phyloP scores from a whole-genome alignment of 345 rosid genomes.

The Brassica cretica region DNA sequence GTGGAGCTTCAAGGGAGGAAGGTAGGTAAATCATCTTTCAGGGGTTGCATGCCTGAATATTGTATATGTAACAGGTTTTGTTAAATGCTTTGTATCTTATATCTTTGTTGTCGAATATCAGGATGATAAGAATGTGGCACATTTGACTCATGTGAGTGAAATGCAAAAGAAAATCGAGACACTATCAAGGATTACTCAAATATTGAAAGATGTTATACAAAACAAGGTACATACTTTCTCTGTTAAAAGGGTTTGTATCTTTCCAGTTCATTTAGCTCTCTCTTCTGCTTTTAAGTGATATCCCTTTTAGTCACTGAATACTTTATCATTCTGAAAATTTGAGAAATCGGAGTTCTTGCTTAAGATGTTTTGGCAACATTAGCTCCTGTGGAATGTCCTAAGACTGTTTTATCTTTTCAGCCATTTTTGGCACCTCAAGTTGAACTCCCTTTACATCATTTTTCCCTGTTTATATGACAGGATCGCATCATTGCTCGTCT shows the following conservation, averaged over 20 bases:
- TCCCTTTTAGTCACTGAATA: not conserved
- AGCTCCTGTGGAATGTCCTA: not conserved
- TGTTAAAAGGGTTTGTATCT: not conserved
- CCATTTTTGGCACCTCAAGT: not conserved
- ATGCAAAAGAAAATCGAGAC: slow-evolving; percentile 95
- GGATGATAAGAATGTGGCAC: slow-evolving; percentile 97
- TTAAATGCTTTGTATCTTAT: slow-evolving; percentile 1
- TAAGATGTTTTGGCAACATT: not conserved
- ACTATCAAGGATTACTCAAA: slow-evolving; percentile 79
- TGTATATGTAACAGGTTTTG: not conserved
- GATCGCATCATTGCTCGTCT: slow-evolving; percentile 98
- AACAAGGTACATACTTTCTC: slow-evolving; percentile 66
- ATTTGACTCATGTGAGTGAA: slow-evolving; percentile 91
- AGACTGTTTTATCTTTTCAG: not conserved
- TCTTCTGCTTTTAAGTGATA: not conserved
- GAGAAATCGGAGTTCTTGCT: not conserved
- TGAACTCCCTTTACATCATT: not conserved
- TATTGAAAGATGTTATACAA: slow-evolving; percentile 93
- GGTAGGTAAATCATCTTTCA: slow-evolving; percentile 44
- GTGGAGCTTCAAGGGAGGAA: slow-evolving; percentile 98
- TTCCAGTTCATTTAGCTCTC: not conserved
- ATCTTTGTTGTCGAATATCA: slow-evolving; percentile 26
- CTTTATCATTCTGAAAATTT: not conserved
- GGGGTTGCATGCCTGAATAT: not conserved
- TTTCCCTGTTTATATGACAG: slow-evolving; percentile 41